These are phyloP conservation scores for Eimeria tenella DNA, from an alignment of 169 alveolate species.

Conservation along the genomic window DNA sequence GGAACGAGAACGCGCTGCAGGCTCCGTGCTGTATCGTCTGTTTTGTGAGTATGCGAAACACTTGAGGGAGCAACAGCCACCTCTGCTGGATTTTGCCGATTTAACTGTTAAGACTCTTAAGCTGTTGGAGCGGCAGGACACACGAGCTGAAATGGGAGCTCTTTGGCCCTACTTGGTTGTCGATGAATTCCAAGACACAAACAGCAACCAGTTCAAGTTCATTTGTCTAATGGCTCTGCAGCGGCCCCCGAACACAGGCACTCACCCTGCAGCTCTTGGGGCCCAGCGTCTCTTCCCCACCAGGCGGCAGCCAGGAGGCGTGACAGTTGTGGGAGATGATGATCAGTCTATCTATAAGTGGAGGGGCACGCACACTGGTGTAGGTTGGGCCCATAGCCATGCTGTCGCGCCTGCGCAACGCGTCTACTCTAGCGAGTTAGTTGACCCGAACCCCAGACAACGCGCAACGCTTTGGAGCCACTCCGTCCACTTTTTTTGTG, in stretches of 20 bases:
- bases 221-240: constrained; percentile 65
- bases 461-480: not conserved
- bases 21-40: constrained; percentile 50
- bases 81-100: constrained; percentile 84
- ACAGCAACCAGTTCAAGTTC: constrained; percentile 84
- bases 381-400: constrained; percentile 49
- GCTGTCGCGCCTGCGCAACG: not conserved
- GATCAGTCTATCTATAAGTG: constrained; percentile 89
- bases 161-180: constrained; percentile 84
- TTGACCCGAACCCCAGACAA: not conserved
- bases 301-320: constrained; percentile 70
- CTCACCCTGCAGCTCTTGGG: not conserved
- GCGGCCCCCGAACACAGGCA: not conserved
- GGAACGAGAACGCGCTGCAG: constrained; percentile 69
- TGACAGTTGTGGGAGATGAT: constrained; percentile 90
- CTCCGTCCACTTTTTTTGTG: not conserved
- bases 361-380: constrained; percentile 86
- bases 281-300: not conserved
- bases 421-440: not conserved
- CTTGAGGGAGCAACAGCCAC: constrained; percentile 78
- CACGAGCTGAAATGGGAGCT: constrained; percentile 76
- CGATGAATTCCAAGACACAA: constrained; percentile 90
- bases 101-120: constrained; percentile 75
- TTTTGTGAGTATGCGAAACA: constrained; percentile 64
- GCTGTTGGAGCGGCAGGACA: constrained; percentile 79